Percentiles rank a stretch among this genome's conserved stretches.
Conservation (phyloP, 805 yeast species). For the Lipomyces oligophaga region DNA sequence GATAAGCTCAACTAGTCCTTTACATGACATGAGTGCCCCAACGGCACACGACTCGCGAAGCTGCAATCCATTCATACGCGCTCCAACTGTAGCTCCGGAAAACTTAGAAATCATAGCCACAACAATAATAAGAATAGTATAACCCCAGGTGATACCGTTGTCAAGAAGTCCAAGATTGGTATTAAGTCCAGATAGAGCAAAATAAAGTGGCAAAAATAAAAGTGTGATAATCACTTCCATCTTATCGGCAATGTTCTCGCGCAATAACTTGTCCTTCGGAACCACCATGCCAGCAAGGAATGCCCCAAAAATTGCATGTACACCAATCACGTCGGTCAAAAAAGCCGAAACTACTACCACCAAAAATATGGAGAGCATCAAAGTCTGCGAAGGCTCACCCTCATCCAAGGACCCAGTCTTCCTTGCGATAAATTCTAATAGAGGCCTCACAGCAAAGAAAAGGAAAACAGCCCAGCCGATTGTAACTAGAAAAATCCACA, state of each 20-base stretch:
- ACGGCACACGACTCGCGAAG: constrained; percentile 76
- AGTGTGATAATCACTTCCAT: constrained; percentile 75
- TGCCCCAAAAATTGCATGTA: constrained; percentile 83
- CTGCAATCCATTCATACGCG: constrained; percentile 56
- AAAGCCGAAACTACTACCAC: constrained; percentile 65
- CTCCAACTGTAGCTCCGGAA: constrained; percentile 62
- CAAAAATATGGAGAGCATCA: constrained; percentile 54
- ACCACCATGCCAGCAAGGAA: constrained; percentile 71
- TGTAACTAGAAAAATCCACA: constrained; percentile 58
- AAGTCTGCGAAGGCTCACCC: constrained; percentile 56
- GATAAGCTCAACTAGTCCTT: constrained; percentile 47
- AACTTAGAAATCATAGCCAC: constrained; percentile 69
- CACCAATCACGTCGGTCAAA: constrained; percentile 79
- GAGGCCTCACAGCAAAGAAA: constrained; percentile 52
- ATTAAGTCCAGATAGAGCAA: constrained; percentile 73
- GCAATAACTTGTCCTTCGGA: constrained; percentile 73
- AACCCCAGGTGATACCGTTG: constrained; percentile 73
- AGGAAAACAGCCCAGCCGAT: constrained; percentile 67
- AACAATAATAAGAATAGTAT: constrained; percentile 59
- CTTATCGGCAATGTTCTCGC: constrained; percentile 63
- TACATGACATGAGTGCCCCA: constrained; percentile 81
- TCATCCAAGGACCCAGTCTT: constrained; percentile 52
- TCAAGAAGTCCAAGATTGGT: constrained; percentile 62
- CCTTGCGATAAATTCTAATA: constrained; percentile 44
- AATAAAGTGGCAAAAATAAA: constrained; percentile 69